Conservation (phyloP, 2,329 filamentous ascomycete genomes). For the Penicillium brasilianum region DNA sequence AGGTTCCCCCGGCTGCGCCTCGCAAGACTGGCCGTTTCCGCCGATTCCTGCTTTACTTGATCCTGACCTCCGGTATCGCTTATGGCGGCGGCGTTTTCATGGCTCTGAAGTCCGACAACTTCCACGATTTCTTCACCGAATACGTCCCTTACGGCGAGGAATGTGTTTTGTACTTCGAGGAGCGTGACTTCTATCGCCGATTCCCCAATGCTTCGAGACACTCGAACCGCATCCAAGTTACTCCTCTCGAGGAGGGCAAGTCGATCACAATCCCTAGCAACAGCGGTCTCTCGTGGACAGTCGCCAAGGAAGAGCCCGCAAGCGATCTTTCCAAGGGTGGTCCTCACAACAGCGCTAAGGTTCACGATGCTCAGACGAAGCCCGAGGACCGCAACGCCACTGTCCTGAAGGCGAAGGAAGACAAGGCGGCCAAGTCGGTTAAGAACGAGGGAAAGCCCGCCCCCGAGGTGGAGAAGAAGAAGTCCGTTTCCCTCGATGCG, state of each 20-base stretch:
- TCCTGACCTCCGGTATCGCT: constrained; percentile 75
- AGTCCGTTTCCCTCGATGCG: constrained; percentile 39
- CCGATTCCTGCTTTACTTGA: constrained; percentile 75
- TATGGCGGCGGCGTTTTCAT: constrained; percentile 92
- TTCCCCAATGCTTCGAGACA: constrained; percentile 66
- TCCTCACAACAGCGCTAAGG: constrained; percentile 53
- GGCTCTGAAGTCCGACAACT: constrained; percentile 92
- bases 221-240: constrained; percentile 47
- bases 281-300: constrained; percentile 82
- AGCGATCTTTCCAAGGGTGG: constrained; percentile 62
- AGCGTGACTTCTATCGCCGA: constrained; percentile 86
- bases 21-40: constrained; percentile 75
- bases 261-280: constrained; percentile 82
- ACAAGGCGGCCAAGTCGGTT: constrained; percentile 34
- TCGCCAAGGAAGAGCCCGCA: constrained; percentile 66
- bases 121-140: constrained; percentile 99
- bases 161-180: constrained; percentile 92
- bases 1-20: constrained; percentile 52
- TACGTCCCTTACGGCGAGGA: constrained; percentile 95
- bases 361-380: constrained; percentile 36
- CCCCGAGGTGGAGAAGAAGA: constrained; percentile 36
- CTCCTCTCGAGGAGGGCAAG: constrained; percentile 61
- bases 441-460: constrained; percentile 27
- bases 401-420: constrained; percentile 40
- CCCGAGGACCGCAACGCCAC: constrained; percentile 36